A percentile compares a stretch with the other conserved stretches of the same genome.
phyloP scores from a whole-genome alignment of 2,329 filamentous ascomycete genomes.

The Paraphaeosphaeria sporulosa region DNA sequence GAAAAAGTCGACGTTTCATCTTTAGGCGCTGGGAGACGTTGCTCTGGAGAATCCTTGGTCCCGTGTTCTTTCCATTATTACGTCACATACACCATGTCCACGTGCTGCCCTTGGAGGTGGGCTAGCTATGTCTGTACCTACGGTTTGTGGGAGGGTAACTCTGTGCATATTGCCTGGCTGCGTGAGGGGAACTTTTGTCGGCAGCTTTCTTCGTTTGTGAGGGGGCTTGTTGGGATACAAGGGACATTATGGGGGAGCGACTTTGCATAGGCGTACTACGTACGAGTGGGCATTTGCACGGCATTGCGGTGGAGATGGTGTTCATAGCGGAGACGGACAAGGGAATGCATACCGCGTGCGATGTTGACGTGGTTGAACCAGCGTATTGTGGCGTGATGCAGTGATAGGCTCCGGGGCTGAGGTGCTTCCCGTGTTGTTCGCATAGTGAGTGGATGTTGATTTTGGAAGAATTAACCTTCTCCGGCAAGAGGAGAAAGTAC shows the following conservation, averaged over 20 bases:
- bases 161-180: background rate
- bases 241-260: background rate
- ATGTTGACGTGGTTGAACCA: background rate
- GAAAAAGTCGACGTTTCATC: conserved; percentile 70
- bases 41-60: background rate
- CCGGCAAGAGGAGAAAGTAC: too few relatives aligned
- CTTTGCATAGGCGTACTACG: background rate
- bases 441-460: too few relatives aligned
- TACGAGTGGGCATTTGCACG: background rate
- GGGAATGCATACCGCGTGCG: background rate
- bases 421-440: too few relatives aligned
- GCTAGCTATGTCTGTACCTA: background rate
- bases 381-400: background rate
- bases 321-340: background rate
- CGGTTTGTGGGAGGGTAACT: background rate
- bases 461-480: too few relatives aligned
- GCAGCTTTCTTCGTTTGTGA: background rate
- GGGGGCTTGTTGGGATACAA: background rate
- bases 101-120: background rate
- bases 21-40: conserved; percentile 9
- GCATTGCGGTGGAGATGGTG: background rate
- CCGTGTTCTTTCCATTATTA: background rate
- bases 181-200: background rate
- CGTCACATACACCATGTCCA: background rate
- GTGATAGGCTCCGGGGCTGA: too few relatives aligned